Percentiles rank a stretch among this genome's conserved stretches.
Evolutionary conservation across 345 rosid species (phyloP).

Genomic region (Adansonia digitata): DNA sequence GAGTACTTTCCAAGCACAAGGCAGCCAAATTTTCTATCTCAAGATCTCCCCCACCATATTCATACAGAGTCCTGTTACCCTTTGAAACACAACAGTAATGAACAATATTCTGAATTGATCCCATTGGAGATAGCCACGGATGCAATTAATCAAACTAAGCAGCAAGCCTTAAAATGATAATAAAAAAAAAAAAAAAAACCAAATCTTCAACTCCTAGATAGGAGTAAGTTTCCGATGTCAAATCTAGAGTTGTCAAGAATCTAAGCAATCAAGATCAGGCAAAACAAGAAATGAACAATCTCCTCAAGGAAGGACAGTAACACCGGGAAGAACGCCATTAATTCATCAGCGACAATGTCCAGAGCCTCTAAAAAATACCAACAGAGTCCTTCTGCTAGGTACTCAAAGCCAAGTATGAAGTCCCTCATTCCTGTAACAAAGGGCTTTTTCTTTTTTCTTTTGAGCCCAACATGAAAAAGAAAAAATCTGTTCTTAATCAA

Average conservation of each 20-base stretch:
- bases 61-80: slow-evolving; percentile 44
- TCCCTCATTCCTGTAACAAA: slow-evolving; percentile 26
- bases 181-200: background rate
- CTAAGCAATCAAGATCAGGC: slow-evolving; percentile 22
- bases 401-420: slow-evolving; percentile 26
- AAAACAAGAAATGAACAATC: too few species aligned
- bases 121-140: too few species aligned
- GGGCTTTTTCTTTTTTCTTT: background rate
- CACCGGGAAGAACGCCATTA: slow-evolving; percentile 19
- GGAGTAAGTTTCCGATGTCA: background rate
- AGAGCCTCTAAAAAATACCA: slow-evolving; percentile 27
- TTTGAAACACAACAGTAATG: too few species aligned
- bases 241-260: background rate
- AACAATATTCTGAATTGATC: too few species aligned
- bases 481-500: background rate
- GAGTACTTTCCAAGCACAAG: too few species aligned
- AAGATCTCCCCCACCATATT: slow-evolving; percentile 45
- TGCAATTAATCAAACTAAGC: too few species aligned
- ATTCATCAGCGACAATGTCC: slow-evolving; percentile 24
- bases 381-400: slow-evolving; percentile 26
- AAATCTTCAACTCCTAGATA: background rate
- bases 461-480: too few species aligned
- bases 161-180: too few species aligned
- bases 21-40: slow-evolving; percentile 45
- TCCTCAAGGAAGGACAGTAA: slow-evolving; percentile 22